These are phyloP conservation scores for Globisporangium canariense DNA, from an alignment of 352 stramenopile species.

Conservation along the genomic window DNA sequence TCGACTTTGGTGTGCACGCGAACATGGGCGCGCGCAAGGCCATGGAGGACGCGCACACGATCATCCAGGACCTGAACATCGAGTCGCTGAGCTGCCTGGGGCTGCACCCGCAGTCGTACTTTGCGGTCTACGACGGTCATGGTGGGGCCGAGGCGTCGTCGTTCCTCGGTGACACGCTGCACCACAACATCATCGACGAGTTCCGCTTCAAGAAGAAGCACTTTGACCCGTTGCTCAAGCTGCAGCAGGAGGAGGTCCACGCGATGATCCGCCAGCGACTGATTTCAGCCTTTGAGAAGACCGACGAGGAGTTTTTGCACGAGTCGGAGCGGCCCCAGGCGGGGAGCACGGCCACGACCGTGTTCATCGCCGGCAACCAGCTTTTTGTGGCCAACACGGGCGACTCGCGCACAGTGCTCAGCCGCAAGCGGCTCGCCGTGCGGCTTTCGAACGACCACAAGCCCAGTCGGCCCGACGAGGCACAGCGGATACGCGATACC, in stretches of 20 bases:
- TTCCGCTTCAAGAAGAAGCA: slow-evolving; percentile 51
- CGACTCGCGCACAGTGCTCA: slow-evolving; percentile 94
- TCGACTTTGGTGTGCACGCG: slow-evolving; percentile 95
- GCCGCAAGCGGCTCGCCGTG: slow-evolving; percentile 78
- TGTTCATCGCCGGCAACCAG: slow-evolving; percentile 90
- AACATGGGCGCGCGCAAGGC: slow-evolving; percentile 92
- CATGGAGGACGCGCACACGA: slow-evolving; percentile 95
- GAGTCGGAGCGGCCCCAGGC: slow-evolving; percentile 64
- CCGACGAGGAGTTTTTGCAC: slow-evolving; percentile 69
- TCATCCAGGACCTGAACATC: slow-evolving; percentile 90
- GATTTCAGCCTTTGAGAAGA: slow-evolving; percentile 55
- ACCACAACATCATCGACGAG: slow-evolving; percentile 61
- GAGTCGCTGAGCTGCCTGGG: slow-evolving; percentile 44
- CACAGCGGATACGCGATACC: slow-evolving; percentile 92
- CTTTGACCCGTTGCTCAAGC: slow-evolving; percentile 31
- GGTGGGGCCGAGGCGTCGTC: slow-evolving; percentile 92
- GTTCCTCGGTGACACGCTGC: slow-evolving; percentile 80
- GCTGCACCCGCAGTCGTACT: slow-evolving; percentile 90
- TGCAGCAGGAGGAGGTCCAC: slow-evolving; percentile 42
- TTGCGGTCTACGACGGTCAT: slow-evolving; percentile 96
- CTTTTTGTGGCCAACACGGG: slow-evolving; percentile 96
- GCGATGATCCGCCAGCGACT: slow-evolving; percentile 54
- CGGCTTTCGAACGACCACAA: slow-evolving; percentile 97
- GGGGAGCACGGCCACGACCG: slow-evolving; percentile 93
- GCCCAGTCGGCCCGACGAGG: slow-evolving; percentile 90